Conservation (phyloP, 352 stramenopile species). For the Elongisporangium prolatum region DNA sequence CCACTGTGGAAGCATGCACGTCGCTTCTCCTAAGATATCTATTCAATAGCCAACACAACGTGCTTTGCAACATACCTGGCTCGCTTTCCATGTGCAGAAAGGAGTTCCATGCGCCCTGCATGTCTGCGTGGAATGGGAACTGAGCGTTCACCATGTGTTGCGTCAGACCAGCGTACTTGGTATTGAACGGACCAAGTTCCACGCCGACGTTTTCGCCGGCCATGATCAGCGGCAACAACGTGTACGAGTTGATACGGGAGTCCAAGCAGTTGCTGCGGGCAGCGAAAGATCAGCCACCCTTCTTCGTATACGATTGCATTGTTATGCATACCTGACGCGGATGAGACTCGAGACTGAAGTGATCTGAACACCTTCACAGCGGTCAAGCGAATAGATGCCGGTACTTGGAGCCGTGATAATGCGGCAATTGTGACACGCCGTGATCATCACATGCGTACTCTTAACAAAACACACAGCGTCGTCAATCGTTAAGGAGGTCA, state of each 20-base stretch:
- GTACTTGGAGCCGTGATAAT: constrained; percentile 94
- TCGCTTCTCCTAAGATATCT: background rate
- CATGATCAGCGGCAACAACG: constrained; percentile 87
- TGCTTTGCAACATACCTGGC: constrained; percentile 27
- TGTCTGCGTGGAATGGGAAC: constrained; percentile 47
- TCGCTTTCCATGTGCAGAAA: constrained; percentile 72
- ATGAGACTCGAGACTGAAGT: constrained; percentile 81
- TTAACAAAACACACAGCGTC: constrained; percentile 12
- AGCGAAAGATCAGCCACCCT: background rate
- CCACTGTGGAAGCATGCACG: constrained; percentile 11
- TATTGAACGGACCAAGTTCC: constrained; percentile 95
- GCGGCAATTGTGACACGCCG: constrained; percentile 93
- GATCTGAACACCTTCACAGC: constrained; percentile 93
- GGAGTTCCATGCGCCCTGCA: constrained; percentile 46
- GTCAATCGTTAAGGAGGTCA: constrained; percentile 44
- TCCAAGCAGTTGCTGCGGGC: constrained; percentile 92
- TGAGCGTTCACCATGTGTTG: constrained; percentile 56
- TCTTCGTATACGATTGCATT: background rate
- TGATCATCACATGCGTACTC: constrained; percentile 88
- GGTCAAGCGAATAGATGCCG: constrained; percentile 90
- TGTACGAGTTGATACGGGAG: constrained; percentile 90
- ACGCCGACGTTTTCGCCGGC: constrained; percentile 94
- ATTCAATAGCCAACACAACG: background rate
- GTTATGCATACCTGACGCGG: constrained; percentile 62
- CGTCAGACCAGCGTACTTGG: constrained; percentile 89